Conservation (phyloP, 176 grass and related monocot species). For the Eleusine coracana region DNA sequence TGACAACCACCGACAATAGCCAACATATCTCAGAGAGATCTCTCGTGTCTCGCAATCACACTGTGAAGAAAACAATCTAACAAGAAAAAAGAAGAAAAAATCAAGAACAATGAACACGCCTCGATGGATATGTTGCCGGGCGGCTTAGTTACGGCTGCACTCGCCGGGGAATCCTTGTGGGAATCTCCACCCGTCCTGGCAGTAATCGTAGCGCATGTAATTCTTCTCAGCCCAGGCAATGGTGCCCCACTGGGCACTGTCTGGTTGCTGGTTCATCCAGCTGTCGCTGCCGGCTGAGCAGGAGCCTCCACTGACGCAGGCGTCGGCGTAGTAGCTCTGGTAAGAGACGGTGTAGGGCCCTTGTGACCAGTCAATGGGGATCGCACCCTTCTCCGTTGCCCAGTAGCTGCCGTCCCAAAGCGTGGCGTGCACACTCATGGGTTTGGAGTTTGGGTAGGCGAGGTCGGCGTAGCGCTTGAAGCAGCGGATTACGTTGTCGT, state of each 20-base stretch:
- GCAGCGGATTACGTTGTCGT: conserved; percentile 30
- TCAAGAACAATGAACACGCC: not conserved
- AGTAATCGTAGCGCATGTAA: conserved; percentile 53
- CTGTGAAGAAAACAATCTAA: too few species aligned
- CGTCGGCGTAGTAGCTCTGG: conserved; percentile 47
- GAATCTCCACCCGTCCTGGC: conserved; percentile 50
- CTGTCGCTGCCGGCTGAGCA: conserved; percentile 12
- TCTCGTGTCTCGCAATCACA: not conserved
- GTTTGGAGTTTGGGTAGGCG: conserved; percentile 43
- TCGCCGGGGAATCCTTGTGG: conserved; percentile 46
- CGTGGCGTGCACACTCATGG: conserved; percentile 76
- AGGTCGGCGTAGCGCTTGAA: conserved; percentile 74
- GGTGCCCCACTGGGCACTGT: conserved; percentile 5
- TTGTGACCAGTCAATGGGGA: conserved; percentile 62
- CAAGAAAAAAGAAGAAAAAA: not conserved
- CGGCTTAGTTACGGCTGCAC: conserved; percentile 26
- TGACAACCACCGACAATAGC: not conserved
- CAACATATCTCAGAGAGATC: not conserved
- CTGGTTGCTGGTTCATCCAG: conserved; percentile 45
- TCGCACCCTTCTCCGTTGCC: conserved; percentile 67
- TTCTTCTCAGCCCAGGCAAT: conserved; percentile 43
- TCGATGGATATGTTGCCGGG: not conserved
- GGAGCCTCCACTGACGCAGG: conserved; percentile 39
- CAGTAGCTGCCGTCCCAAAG: conserved; percentile 88
- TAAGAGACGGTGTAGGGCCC: conserved; percentile 67